Percentiles rank a stretch among this genome's conserved stretches.
These are phyloP conservation scores for Ampelomyces quisqualis DNA, from an alignment of 2,329 filamentous ascomycete species.

Conservation along the genomic window DNA sequence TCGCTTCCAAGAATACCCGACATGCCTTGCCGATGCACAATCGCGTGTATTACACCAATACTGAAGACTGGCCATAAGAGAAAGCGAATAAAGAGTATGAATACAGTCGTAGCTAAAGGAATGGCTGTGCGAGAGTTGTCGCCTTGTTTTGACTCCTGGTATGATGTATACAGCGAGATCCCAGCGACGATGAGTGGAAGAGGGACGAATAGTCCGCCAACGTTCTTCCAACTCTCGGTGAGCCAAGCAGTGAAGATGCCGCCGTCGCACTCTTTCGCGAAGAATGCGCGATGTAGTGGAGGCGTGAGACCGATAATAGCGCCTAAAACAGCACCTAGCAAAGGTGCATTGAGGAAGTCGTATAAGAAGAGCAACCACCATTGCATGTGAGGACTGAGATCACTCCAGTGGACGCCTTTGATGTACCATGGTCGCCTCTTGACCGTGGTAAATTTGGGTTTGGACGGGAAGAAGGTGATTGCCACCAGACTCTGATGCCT, in stretches of 20 bases:
- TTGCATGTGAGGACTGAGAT: slow-evolving; percentile 24
- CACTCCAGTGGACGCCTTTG: slow-evolving; percentile 21
- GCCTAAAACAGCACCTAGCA: slow-evolving; percentile 30
- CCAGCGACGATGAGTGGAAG: slow-evolving; percentile 34
- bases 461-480: slow-evolving; percentile 37
- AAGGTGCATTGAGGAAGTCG: slow-evolving; percentile 35
- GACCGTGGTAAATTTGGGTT: slow-evolving; percentile 25
- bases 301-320: slow-evolving; percentile 31
- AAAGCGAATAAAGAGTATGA: slow-evolving; percentile 31
- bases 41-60: slow-evolving; percentile 55
- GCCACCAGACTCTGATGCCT: slow-evolving; percentile 20
- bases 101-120: slow-evolving; percentile 23
- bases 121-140: slow-evolving; percentile 1
- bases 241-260: slow-evolving; percentile 36
- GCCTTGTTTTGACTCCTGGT: slow-evolving; percentile 19
- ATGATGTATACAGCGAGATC: slow-evolving; percentile 29
- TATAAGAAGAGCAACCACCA: slow-evolving; percentile 37
- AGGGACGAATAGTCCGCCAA: slow-evolving; percentile 31
- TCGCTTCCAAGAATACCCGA: slow-evolving; percentile 52
- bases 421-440: slow-evolving; percentile 31
- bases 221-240: slow-evolving; percentile 32
- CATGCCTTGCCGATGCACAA: slow-evolving; percentile 53
- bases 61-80: slow-evolving; percentile 30
- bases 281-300: slow-evolving; percentile 28
- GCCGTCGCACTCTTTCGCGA: slow-evolving; percentile 25